Base-by-base conservation (phyloP, 192 early-diverging fungal genomes). In the Coemansia sp. region DNA sequence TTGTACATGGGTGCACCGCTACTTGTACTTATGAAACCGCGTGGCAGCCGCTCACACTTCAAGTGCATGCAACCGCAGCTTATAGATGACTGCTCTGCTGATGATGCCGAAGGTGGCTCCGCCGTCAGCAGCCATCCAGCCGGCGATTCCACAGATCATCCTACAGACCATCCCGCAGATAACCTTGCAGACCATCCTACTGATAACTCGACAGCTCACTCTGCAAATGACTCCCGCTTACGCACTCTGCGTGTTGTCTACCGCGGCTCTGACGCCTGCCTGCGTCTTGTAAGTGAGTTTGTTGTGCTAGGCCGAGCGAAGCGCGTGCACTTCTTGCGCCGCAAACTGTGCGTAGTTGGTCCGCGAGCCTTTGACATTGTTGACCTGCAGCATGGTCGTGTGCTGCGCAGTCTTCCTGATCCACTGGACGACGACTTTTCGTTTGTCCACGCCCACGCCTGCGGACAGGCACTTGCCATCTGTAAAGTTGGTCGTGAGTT, bases 291-390 rank as follows among this genome's bases (percentile, higher is more conserved):
- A 42, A 62, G 71, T 50, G 79, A 82, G 67, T 76, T 82, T 84
- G 55, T 58, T 84, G 22, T 77, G 85, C 54, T 72, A 78, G 68
- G 87, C 75, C 53, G 90, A 78, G 63, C 84, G 70, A 66, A 90
- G 83, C 67, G 84, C 55, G 60, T 98, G 50, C 89, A 95, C 68
- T 93, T 92, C 59, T 74, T 95, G 62, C 90, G 89, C 30, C 92
- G 89, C 33, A 91, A 90, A 56, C 82, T 98, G 25, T 94, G 91
- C 75, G 88, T 98, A 7, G 94, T 93, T 29, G 92, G 92, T 69
- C 75, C 85, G 20, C 92, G 93, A 67, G 91, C 94, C n/a, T 96
- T 98, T 73, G 94, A 98, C 67, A 85, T 98, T 63, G 92, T 98
- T n/a, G 91, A 97, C 70, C 78, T 82, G 8, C 75, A 73, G 29